Percentiles rank a stretch among this genome's conserved stretches.
These are phyloP conservation scores for Craterostigma plantagineum DNA, from an alignment of 257 asterid genomes.

Conservation along the genomic window DNA sequence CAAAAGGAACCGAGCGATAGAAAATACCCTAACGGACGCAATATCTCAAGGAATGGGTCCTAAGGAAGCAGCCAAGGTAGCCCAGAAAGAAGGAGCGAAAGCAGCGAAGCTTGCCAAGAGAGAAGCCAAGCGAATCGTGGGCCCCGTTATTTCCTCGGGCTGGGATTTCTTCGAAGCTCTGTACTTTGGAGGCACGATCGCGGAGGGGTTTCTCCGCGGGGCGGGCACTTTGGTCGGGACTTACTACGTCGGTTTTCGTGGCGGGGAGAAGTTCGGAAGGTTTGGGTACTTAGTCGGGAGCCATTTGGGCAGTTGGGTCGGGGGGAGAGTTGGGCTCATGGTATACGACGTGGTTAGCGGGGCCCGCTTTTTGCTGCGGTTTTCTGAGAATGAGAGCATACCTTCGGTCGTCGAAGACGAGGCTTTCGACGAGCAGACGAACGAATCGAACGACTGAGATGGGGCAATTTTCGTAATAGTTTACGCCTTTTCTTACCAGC, in stretches of 20 bases:
- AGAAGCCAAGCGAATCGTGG: conserved; percentile 60
- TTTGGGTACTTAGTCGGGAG: conserved; percentile 84
- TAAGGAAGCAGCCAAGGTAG: conserved; percentile 54
- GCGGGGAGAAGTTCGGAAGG: conserved; percentile 34
- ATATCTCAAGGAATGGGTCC: conserved; percentile 58
- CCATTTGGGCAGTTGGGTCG: conserved; percentile 87
- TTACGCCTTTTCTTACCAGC: too few species aligned
- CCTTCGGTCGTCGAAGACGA: too few species aligned
- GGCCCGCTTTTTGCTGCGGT: conserved; percentile 30
- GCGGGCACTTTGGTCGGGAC: conserved; percentile 79
- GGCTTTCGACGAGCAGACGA: too few species aligned
- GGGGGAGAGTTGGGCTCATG: conserved; percentile 80
- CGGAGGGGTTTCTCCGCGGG: conserved; percentile 83
- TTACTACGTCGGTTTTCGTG: conserved; percentile 33
- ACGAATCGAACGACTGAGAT: too few species aligned
- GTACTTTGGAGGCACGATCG: conserved; percentile 66
- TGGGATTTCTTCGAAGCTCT: conserved; percentile 94
- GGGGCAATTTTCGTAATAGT: too few species aligned
- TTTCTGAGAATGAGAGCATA: neutral
- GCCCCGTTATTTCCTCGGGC: conserved; percentile 85
- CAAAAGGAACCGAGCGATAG: conserved; percentile 56
- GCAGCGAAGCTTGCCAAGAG: conserved; percentile 82
- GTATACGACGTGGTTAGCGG: conserved; percentile 78
- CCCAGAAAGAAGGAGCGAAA: conserved; percentile 75
- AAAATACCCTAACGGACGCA: conserved; percentile 54